A percentile compares a stretch with the other conserved stretches of the same genome.
These are phyloP conservation scores for Colletotrichum melonis DNA, from an alignment of 2,329 filamentous ascomycete genomes.

Conservation along the genomic window DNA sequence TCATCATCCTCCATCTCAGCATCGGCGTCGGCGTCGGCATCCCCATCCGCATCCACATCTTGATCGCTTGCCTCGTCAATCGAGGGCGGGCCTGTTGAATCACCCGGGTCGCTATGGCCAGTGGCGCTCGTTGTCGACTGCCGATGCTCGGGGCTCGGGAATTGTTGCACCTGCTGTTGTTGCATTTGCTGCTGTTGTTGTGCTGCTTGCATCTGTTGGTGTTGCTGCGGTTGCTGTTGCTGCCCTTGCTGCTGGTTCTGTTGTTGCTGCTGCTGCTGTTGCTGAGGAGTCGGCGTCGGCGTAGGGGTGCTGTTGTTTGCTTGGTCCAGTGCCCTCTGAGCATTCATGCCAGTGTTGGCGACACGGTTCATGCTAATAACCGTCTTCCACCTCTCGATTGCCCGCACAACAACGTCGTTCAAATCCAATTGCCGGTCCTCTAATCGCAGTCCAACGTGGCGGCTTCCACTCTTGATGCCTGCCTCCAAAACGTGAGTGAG, in stretches of 20 bases:
- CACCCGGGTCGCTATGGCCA: constrained; percentile 47
- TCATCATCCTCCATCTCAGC: constrained; percentile 70
- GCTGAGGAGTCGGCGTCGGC: constrained; percentile 38
- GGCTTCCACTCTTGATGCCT: constrained; percentile 50
- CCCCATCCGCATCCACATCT: constrained; percentile 50
- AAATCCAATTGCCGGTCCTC: constrained; percentile 66
- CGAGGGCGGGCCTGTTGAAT: constrained; percentile 49
- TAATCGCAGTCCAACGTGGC: constrained; percentile 57
- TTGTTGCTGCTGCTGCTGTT: constrained; percentile 40
- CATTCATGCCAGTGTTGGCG: constrained; percentile 56
- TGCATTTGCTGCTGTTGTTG: constrained; percentile 40
- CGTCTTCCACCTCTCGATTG: constrained; percentile 71
- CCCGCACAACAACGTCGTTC: constrained; percentile 61
- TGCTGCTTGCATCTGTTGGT: constrained; percentile 34
- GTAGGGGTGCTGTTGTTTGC: constrained; percentile 31
- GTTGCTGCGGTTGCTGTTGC: constrained; percentile 38
- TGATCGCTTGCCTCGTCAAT: constrained; percentile 60
- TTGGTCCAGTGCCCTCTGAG: constrained; percentile 62
- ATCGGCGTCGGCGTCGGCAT: constrained; percentile 55
- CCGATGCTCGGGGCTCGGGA: constrained; percentile 37
- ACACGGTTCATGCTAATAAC: constrained; percentile 66
- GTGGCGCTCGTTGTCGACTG: constrained; percentile 50
- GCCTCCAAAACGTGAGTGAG: constrained; percentile 60
- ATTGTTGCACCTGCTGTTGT: constrained; percentile 36
- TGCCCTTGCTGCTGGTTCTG: constrained; percentile 47